These are phyloP conservation scores for Danielia reshetovae DNA, from an alignment of 805 yeast genomes.

Conservation along the genomic window DNA sequence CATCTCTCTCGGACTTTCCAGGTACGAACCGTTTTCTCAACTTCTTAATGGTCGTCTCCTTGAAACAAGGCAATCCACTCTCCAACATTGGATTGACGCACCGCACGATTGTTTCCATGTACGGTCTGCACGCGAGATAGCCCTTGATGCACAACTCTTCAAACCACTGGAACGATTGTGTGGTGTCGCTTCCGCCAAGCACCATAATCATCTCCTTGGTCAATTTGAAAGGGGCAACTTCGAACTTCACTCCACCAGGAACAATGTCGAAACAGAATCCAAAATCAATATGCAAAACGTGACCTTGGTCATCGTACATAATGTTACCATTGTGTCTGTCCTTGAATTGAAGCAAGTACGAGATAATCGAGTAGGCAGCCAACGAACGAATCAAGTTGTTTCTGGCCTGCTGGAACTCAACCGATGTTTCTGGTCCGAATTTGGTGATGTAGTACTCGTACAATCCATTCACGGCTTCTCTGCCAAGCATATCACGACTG, in stretches of 20 bases:
- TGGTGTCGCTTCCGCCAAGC: conserved; percentile 82
- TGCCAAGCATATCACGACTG: conserved; percentile 96
- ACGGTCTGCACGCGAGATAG: conserved; percentile 81
- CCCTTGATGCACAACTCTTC: conserved; percentile 95
- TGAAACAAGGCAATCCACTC: conserved; percentile 95
- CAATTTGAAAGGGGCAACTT: conserved; percentile 95
- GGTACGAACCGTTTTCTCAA: conserved; percentile 78
- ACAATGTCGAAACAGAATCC: conserved; percentile 98
- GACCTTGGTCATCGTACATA: conserved; percentile 93
- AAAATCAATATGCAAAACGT: conserved; percentile 92
- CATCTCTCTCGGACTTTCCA: conserved; percentile 76
- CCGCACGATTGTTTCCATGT: conserved; percentile 78
- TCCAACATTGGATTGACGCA: conserved; percentile 91
- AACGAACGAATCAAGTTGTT: conserved; percentile 89
- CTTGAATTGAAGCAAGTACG: conserved; percentile 87
- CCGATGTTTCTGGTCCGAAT: conserved; percentile 90
- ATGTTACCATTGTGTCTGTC: conserved; percentile 98
- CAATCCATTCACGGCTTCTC: conserved; percentile 97
- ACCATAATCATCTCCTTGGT: conserved; percentile 96
- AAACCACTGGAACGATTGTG: conserved; percentile 89
- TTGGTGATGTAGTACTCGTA: conserved; percentile 89
- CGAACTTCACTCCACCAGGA: conserved; percentile 98
- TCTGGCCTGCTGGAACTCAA: conserved; percentile 87
- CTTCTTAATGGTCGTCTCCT: conserved; percentile 78
- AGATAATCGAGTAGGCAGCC: conserved; percentile 91